These are phyloP conservation scores for Linnemannia zychae DNA, from an alignment of 192 early-diverging fungal species.

Conservation along the genomic window DNA sequence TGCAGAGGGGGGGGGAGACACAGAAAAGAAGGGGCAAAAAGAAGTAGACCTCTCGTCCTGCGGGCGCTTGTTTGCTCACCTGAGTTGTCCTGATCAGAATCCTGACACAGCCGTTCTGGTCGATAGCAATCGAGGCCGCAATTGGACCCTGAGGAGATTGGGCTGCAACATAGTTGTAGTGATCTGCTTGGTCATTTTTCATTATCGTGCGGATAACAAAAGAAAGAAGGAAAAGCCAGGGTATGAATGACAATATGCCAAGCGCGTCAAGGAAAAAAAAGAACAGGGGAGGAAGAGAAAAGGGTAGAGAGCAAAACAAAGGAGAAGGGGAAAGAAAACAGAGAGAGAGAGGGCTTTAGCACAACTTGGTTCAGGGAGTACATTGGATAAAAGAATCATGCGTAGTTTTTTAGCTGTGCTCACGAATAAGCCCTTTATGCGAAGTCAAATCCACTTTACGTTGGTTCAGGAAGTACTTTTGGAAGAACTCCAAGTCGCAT, in stretches of 20 bases:
- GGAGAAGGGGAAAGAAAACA: background rate
- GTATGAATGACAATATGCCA: background rate
- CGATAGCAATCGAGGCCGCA: constrained; percentile 29
- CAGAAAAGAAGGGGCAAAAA: background rate
- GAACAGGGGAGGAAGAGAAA: background rate
- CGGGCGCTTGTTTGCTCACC: constrained; percentile 2
- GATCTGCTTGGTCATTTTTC: constrained; percentile 27
- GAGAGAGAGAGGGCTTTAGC: background rate
- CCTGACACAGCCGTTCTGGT: constrained; percentile 24
- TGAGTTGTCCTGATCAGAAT: constrained; percentile 38
- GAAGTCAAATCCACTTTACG: constrained; percentile 60
- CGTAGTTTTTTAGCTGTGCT: background rate
- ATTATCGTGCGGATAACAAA: background rate
- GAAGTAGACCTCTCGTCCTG: background rate
- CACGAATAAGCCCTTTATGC: constrained; percentile 56
- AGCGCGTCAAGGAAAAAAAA: background rate
- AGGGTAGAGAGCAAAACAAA: background rate
- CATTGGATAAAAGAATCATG: too few species aligned
- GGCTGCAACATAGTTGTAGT: constrained; percentile 67
- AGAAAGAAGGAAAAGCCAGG: background rate
- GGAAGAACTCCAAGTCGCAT: constrained; percentile 77
- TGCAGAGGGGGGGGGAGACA: background rate
- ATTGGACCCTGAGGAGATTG: constrained; percentile 46
- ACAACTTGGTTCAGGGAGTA: background rate
- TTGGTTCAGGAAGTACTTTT: constrained; percentile 74